Conservation (phyloP, 805 yeast species). For the Yarrowia yakushimensis region DNA sequence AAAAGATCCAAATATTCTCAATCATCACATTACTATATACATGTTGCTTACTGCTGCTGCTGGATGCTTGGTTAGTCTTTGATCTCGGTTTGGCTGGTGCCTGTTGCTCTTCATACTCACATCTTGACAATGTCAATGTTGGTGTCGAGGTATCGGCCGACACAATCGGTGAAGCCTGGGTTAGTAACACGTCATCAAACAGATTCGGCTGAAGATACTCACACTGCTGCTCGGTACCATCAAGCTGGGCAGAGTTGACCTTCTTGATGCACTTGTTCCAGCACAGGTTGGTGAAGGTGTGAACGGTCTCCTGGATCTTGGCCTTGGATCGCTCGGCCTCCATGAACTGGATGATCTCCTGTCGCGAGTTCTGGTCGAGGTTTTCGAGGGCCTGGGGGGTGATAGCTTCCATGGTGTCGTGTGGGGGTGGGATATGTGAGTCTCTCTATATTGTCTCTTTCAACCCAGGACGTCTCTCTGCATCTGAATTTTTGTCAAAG, state of each 20-base stretch:
- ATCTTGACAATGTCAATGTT: constrained; percentile 76
- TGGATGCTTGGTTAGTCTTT: constrained; percentile 23
- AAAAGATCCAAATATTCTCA: background rate
- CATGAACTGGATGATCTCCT: constrained; percentile 69
- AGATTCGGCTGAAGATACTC: constrained; percentile 17
- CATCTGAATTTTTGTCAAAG: constrained; percentile 18
- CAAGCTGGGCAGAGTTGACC: constrained; percentile 44
- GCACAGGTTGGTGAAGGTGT: constrained; percentile 84
- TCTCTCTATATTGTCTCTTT: background rate
- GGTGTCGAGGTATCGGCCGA: constrained; percentile 81
- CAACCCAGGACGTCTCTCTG: background rate
- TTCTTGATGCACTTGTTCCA: constrained; percentile 75
- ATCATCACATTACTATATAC: constrained; percentile 15
- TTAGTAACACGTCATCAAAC: background rate
- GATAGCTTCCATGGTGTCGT: constrained; percentile 34
- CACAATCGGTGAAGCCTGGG: constrained; percentile 59
- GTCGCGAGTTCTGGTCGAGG: constrained; percentile 65
- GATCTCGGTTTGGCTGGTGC: background rate
- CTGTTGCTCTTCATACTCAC: constrained; percentile 30
- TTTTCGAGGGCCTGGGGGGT: constrained; percentile 43
- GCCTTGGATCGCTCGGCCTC: constrained; percentile 83
- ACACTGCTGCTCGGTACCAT: constrained; percentile 63
- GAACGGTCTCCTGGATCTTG: constrained; percentile 77
- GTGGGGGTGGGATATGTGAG: background rate
- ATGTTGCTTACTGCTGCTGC: constrained; percentile 24